Base-by-base conservation (phyloP, 106 monocot species). In the Acorus gramineus region DNA sequence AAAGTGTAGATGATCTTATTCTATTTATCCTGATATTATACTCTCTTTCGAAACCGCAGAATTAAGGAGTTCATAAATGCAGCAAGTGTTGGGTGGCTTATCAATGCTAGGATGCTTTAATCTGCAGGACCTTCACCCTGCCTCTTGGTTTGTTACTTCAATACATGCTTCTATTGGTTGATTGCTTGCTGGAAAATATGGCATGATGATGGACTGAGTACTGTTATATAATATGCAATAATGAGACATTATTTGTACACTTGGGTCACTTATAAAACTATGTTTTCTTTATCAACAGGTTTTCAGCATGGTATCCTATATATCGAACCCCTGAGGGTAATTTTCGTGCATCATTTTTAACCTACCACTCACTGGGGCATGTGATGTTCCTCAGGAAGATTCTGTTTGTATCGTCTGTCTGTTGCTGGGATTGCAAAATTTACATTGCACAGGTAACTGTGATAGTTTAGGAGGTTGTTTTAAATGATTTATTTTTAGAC, bases 301-400 rank as follows among this genome's bases (percentile, higher is more conserved):
- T 61, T 55, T 68, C 61, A 0, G 74, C 74, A 43, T 74, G 74
- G 74, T 74, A 74, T 74, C 74, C 74, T 50, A 69, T 75, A 62
- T 75, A 75, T 58, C 49, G 51, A 68, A 75, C 68, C 52, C 75
- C 75, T 13, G 75, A 75, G 52, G 69, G 69, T 47, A 50, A n/a
- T 12, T 46, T 75, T 14, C 75, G 63, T 63, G 69, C 68, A 13
- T 47, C 74, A 44, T 74, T 74, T 62, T 62, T 74, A 68, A 74
- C 74, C 4, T 74, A 74, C 57, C 75, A 75, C 58, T 75, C 75
- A n/a, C 47, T 75, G 5, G 69, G 75, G 8, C 75, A 75, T 69
- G 56, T 62, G 5, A 14, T 49, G 13, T 51, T 49, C 7, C 46
- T 10, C 28, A 63, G 44, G 48, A 64, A 14, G 44, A 62, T 56